Base-by-base conservation (phyloP, 2,329 filamentous ascomycete species). In the Aspergillus ochraceoroseus region DNA sequence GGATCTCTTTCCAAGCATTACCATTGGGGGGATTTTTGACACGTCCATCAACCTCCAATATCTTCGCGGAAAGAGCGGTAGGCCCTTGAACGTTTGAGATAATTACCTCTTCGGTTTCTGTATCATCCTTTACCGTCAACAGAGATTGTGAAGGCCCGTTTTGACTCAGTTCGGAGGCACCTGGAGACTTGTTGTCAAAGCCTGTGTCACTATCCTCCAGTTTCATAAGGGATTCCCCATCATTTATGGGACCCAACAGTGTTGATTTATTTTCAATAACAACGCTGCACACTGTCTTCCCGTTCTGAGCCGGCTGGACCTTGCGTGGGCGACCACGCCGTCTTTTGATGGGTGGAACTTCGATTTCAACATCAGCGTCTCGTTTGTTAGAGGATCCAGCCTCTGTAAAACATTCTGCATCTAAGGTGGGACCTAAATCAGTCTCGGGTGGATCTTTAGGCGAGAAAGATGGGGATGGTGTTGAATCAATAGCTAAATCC, bases 1-100 rank as follows among this genome's bases (percentile, higher is more conserved):
- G 66, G 14, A 70, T 54, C 23, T 63, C 57, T 41, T 69, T 70
- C 68, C 68, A 71, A 6, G 66, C 54, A 55, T 70, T 70, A 1
- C 57, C 55, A 27, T 56, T 56, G 4, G 58, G 57, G 3, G 55
- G 46, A 3, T 58, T 44, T 4, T 38, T 52, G 13, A 61, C 48
- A 17, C 67, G 65, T 11, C 67, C 67, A 43, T 71, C 67, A 8
- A 65, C 52, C 44, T 63, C 54, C 12, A 68, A 34, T 7, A 71
- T 68, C 22, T 59, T 63, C 1, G 38, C 41, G 5, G 52, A 49
- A 9, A 71, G 54, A 8, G 46, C 45, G 3, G 17, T 44, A 5
- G 63, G 66, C 0, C 53, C 51, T 1, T 46, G 41, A 9, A 68
- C 52, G n/a, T 59, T 44, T 3, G 44, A 32, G 8, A 67, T 34